Percentiles rank a stretch among this genome's conserved stretches.
These are phyloP conservation scores for Nicotiana attenuata DNA, from an alignment of 257 asterid genomes.

Conservation along the genomic window DNA sequence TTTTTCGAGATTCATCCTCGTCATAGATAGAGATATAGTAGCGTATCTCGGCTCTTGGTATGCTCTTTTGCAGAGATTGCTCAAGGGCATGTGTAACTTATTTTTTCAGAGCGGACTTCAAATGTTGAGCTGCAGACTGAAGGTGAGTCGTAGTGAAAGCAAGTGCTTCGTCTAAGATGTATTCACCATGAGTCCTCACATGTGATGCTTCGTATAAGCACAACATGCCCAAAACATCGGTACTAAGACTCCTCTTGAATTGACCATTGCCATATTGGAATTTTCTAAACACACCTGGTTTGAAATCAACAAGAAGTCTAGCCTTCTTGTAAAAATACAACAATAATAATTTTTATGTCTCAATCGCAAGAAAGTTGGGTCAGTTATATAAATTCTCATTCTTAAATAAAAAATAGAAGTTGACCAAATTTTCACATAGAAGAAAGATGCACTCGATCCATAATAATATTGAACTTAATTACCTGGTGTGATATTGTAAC, in stretches of 20 bases:
- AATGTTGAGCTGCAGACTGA: background rate
- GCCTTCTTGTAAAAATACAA: background rate
- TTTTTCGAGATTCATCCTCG: conserved; percentile 7
- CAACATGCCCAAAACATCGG: conserved; percentile 7
- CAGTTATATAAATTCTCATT: too few species aligned
- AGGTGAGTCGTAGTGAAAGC: conserved; percentile 4
- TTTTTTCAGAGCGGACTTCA: background rate
- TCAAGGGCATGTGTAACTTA: conserved; percentile 15
- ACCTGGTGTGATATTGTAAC: conserved; percentile 28
- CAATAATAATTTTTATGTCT: background rate
- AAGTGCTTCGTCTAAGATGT: conserved; percentile 9
- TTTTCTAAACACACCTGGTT: background rate
- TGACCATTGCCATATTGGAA: background rate
- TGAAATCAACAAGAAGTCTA: too few species aligned
- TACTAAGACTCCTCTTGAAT: background rate
- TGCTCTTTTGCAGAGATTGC: conserved; percentile 14
- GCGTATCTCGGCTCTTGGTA: conserved; percentile 21
- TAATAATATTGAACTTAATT: background rate
- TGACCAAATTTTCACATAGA: too few species aligned
- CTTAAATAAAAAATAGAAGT: too few species aligned
- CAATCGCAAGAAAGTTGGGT: too few species aligned
- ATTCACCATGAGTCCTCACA: conserved; percentile 17
- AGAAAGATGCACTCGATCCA: too few species aligned
- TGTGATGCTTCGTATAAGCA: conserved; percentile 22
- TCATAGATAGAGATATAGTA: conserved; percentile 18